Base-by-base conservation (phyloP, 495 filamentous ascomycete genomes). In the Pseudevernia furfuracea region DNA sequence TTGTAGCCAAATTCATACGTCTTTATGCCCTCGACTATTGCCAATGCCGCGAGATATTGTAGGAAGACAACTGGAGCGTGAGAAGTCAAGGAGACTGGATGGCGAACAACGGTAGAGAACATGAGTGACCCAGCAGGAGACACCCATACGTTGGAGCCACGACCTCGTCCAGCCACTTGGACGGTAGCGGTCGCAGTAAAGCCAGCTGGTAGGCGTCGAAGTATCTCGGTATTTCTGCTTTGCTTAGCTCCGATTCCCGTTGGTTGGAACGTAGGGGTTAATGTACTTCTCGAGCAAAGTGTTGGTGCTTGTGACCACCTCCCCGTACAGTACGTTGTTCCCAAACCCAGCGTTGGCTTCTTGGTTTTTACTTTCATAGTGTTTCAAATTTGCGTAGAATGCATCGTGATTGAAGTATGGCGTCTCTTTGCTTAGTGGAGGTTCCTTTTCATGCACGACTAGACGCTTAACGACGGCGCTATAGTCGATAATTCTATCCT, bases 101-200 rank as follows among this genome's bases (percentile, higher is more conserved):
- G 95, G 41, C 88, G 87, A 55, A 98, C 81, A 23, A 93, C 84
- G 17, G 87, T 90, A 11, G 90, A 95, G 77, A 94, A 92, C 69
- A 97, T 85, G 12, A 98, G 81, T 25, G 85, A 83, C 0, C 94
- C 94, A 3, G 89, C 82, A 5, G 94, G 95, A 0, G 94, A 91
- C 4, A 98, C 86, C 94, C 95, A 98, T 68, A 96, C 89, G 69
- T 98, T 97, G 49, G 80, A 85, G 8, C 95, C 95, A 3, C 94
- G 88, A 25, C 94, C 94, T 49, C 94, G 84, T n/a, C 90, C 95
- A 11, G 91, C 88, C 19, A 97, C 79, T 73, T 98, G 95, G 1
- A 87, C 87, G 4, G 92, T 96, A n/a, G 95, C 95, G 3, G 88
- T 88, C n/a, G 89, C 80, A 5, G 92, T 96, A 67, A 95, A 88